Base-by-base conservation (phyloP, 2,329 filamentous ascomycete genomes). In the Hypoxylon sp. region DNA sequence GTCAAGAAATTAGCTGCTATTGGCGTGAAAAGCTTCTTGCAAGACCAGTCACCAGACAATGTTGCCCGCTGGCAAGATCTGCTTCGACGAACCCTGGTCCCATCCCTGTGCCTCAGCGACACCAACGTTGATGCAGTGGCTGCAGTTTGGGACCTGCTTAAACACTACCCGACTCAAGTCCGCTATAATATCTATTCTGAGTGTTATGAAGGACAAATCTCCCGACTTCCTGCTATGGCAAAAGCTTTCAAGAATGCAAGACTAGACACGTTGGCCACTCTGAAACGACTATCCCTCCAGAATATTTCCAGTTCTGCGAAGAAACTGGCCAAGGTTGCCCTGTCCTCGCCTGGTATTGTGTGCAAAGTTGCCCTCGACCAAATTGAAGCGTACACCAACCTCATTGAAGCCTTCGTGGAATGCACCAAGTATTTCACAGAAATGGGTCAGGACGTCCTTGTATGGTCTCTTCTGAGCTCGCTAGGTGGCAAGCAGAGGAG, bases 351-450 rank as follows among this genome's bases (percentile, higher is more conserved):
- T 1, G 95, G 95, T 24, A 86, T 97, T 60, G 94, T 98, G 22
- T 97, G 97, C 81, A 89, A 89, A 73, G 91, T 95, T 60, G 93
- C 94, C 5, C 88, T 99, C 61, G 90, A 90, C 67, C 94, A 97
- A 77, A 93, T 97, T 63, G 94, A 99, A 78, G 90, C 91, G 0
- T 99, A 99, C 77, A 92, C 91, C 75, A 99, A 98, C 75, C 85
- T 99, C 65, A 97, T 97, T 60, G 93, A 97, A 66, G 93, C 93
- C 4, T 93, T 99, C 65, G 94, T 98, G 12, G 93, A 97, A 76
- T 97, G 94, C 74, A 93, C 93, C 38, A 91, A 93, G 72, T 97
- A 97, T 76, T 97, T 98, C 72, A 97, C 95, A 1, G 89, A 92
- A 57, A 82, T 99, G 36, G 95, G 93, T 0, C 97, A 97, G 76